Base-by-base conservation (phyloP, 805 yeast genomes). In the Candida hungchunana region DNA sequence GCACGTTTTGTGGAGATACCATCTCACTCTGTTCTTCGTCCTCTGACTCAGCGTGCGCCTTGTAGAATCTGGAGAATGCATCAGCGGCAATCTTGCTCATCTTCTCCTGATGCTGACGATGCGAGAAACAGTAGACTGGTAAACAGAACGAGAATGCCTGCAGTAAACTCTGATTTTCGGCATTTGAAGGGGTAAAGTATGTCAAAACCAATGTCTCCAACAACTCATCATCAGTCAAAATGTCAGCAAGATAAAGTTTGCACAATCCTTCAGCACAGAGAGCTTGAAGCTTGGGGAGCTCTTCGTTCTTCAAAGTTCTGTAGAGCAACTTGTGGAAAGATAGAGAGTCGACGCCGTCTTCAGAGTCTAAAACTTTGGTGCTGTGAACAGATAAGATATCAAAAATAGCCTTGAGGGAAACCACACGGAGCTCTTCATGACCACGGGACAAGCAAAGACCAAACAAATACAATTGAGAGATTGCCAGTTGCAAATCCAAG, bases 141-240 rank as follows among this genome's bases (percentile, higher is more conserved):
- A 89, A 67, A 55, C 95, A 88, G 51, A 85, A 89, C 8, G 93
- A 76, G 40, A 89, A 71, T 0, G 84, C 83, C 57, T 89, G 97
- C 31, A 79, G 67, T 42, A 89, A 64, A 12, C 78, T 74, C 38
- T 75, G 80, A 48, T 86, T 86, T 5, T 66, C 60, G 5, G 73
- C 59, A 36, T 80, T 79, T 4, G 64, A 58, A 0, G 93, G 88
- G 35, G 82, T 78, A 61, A 85, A 89, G 51, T 87, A 90, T 1
- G 83, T 71, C 35, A 84, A 58, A 4, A 88, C 60, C 36, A 89
- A 65, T 0, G 83, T 73, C 52, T 82, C 89, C 48, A 83, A 73
- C 25, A 87, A 60, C 38, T 80, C 85, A 39, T 75, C 79, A 51
- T 82, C 88, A 6, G 67, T 71, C 37, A 88, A 69, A 15, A 84